Evolutionary conservation across 495 filamentous ascomycete genomes (phyloP).

Genomic region (Lepidopterella palustris): DNA sequence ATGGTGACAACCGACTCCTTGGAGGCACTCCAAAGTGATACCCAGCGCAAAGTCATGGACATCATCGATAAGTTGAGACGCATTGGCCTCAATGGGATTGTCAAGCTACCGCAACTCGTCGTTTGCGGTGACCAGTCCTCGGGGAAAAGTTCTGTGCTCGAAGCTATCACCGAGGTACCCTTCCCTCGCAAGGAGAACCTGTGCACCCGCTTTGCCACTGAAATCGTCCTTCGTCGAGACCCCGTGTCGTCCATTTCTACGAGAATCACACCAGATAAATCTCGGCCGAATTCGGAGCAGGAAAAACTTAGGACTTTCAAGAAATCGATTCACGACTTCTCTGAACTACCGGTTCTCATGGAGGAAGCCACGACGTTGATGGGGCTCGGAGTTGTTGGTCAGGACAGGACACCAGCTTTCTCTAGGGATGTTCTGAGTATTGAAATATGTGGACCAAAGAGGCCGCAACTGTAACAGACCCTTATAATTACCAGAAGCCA

Average conservation of each 20-base stretch:
- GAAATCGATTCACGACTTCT: conserved; percentile 29
- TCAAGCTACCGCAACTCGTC: conserved; percentile 62
- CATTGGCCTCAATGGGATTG: conserved; percentile 47
- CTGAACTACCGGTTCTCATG: conserved; percentile 31
- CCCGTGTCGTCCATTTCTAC: conserved; percentile 21
- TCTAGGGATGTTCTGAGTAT: conserved; percentile 58
- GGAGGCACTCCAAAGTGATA: conserved; percentile 28
- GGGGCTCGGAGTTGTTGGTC: conserved; percentile 25
- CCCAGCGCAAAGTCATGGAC: conserved; percentile 43
- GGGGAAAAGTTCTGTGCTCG: conserved; percentile 69
- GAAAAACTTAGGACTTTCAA: conserved; percentile 31
- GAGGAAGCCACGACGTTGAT: conserved; percentile 31
- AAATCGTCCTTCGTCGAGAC: conserved; percentile 48
- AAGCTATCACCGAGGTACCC: conserved; percentile 63
- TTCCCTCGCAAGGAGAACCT: conserved; percentile 60
- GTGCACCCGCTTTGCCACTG: conserved; percentile 65
- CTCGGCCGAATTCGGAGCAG: conserved; percentile 25
- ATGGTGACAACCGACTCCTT: conserved; percentile 26
- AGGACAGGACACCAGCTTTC: conserved; percentile 36
- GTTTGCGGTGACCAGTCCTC: conserved; percentile 69
- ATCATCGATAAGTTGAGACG: conserved; percentile 52
- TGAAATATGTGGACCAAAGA: conserved; percentile 52
- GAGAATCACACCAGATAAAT: conserved; percentile 34
- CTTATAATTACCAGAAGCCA: neutral
- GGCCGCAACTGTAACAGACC: conserved; percentile 46